Percentiles rank a stretch among this genome's conserved stretches.
Conservation (phyloP, 106 monocot species). For the Dioscorea dumetorum region DNA sequence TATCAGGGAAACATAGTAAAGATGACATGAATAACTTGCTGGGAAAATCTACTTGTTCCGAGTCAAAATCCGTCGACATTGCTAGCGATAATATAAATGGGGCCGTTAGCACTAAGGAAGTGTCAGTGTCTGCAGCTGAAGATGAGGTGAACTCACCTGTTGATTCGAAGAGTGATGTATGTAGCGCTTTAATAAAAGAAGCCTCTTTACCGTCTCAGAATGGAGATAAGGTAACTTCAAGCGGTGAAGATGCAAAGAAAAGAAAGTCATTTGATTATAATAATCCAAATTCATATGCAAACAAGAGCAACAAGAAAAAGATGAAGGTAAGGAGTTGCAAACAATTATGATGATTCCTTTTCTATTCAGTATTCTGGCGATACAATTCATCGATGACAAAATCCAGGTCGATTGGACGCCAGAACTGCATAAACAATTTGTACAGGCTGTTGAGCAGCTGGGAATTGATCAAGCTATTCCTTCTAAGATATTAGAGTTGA, state of each 20-base stretch:
- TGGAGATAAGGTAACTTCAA: constrained; percentile 9
- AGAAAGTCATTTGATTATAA: constrained; percentile 12
- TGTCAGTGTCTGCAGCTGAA: constrained; percentile 13
- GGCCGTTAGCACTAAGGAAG: constrained; percentile 9
- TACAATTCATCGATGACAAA: background rate
- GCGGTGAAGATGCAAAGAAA: constrained; percentile 18
- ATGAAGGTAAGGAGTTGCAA: constrained; percentile 34
- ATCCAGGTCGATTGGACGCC: constrained; percentile 86
- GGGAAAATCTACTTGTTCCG: constrained; percentile 11
- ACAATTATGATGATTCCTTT: background rate
- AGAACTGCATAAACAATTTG: constrained; percentile 66
- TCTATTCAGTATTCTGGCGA: too few species aligned
- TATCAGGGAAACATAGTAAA: background rate
- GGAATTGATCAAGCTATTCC: constrained; percentile 86
- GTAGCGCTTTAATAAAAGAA: constrained; percentile 15
- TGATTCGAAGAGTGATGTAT: constrained; percentile 25
- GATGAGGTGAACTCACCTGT: constrained; percentile 37
- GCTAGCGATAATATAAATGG: constrained; percentile 24
- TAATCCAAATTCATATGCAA: constrained; percentile 8
- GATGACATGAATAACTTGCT: constrained; percentile 8
- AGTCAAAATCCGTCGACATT: constrained; percentile 44
- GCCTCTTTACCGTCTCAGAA: background rate
- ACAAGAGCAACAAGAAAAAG: constrained; percentile 36
- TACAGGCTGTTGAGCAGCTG: constrained; percentile 73
- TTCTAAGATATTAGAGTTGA: constrained; percentile 85